Evolutionary conservation across 108 stramenopile genomes (phyloP).

Genomic region (Fistulifera solaris): DNA sequence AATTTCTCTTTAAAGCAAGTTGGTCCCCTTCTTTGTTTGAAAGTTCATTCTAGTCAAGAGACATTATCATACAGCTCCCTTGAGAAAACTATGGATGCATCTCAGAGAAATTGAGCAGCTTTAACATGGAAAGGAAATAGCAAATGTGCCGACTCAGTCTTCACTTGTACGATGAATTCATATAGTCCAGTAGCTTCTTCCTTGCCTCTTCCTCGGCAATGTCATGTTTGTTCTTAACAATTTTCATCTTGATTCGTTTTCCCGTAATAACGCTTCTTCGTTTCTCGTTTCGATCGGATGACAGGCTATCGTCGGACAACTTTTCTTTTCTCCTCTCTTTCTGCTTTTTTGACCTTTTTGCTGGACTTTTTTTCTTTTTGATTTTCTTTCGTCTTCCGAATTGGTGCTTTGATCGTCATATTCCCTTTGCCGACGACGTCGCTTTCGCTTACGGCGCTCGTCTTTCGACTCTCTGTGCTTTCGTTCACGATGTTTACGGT

Average conservation of each 20-base stretch:
- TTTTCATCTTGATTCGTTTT: slow-evolving; percentile 73
- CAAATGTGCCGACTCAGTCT: too few species aligned
- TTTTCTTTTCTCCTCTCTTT: background rate
- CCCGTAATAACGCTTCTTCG: slow-evolving; percentile 70
- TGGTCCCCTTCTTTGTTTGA: too few species aligned
- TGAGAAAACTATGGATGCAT: too few species aligned
- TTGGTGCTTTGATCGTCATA: too few species aligned
- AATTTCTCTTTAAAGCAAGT: too few species aligned
- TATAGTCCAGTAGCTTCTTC: slow-evolving; percentile 65
- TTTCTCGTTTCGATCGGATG: background rate
- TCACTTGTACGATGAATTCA: slow-evolving; percentile 59
- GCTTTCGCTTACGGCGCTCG: too few species aligned
- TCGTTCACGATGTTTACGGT: too few species aligned
- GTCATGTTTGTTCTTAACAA: slow-evolving; percentile 77
- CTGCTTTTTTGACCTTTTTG: background rate
- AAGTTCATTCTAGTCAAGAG: too few species aligned
- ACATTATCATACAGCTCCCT: too few species aligned
- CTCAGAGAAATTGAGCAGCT: too few species aligned
- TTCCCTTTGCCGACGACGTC: too few species aligned
- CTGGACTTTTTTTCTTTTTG: background rate
- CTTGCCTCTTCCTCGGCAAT: slow-evolving; percentile 62
- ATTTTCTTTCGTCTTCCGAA: background rate
- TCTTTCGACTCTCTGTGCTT: too few species aligned
- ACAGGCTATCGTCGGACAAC: background rate
- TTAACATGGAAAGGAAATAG: slow-evolving; percentile 21